These are phyloP conservation scores for Brassica balearica DNA, from an alignment of 441 rosid species.

Conservation along the genomic window DNA sequence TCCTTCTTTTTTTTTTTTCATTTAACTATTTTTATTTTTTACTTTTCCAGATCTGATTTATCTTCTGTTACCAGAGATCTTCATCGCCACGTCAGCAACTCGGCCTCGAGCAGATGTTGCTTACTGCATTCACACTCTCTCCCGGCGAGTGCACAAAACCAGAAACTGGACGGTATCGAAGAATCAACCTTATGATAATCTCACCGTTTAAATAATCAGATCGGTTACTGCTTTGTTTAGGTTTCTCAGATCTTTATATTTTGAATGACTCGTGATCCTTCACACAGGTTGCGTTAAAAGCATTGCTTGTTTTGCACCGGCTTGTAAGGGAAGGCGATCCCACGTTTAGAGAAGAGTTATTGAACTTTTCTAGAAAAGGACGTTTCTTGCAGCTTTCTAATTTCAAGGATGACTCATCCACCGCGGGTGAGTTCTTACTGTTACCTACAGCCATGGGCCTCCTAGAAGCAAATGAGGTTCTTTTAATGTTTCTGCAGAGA, in stretches of 20 bases:
- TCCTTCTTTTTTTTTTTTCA: neutral
- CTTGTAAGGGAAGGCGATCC: conserved; percentile 92
- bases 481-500: conserved; percentile 15
- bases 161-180: conserved; percentile 76
- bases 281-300: conserved; percentile 86
- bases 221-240: neutral
- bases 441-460: neutral
- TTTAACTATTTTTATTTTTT: neutral
- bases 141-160: conserved; percentile 73
- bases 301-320: conserved; percentile 88
- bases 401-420: conserved; percentile 97
- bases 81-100: conserved; percentile 72
- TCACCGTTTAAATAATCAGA: neutral
- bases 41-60: conserved; percentile 10
- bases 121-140: conserved; percentile 72
- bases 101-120: conserved; percentile 88
- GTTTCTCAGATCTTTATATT: no score
- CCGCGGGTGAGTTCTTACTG: conserved; percentile 58
- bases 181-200: conserved; percentile 2
- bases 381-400: conserved; percentile 83
- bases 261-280: neutral
- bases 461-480: conserved; percentile 9
- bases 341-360: conserved; percentile 84
- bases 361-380: conserved; percentile 75
- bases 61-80: conserved; percentile 61